phyloP scores from a whole-genome alignment of 495 filamentous ascomycete genomes.

The Aspergillus avenaceus region DNA sequence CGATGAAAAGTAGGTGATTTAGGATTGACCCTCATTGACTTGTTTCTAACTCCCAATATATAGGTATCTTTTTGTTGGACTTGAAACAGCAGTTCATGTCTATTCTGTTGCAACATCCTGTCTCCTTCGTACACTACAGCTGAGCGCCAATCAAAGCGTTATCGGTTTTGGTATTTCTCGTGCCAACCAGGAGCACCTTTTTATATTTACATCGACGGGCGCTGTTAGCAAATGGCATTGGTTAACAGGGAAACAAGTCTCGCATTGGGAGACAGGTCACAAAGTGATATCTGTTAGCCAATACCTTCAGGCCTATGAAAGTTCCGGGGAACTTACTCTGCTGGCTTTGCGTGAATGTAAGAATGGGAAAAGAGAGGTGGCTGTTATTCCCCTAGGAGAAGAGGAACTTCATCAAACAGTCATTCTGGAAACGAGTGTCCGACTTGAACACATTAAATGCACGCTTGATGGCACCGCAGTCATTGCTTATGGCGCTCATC shows the following conservation, averaged over 20 bases:
- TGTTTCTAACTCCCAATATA: conserved; percentile 20
- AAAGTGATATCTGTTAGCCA: conserved; percentile 21
- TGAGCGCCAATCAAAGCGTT: conserved; percentile 32
- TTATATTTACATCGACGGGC: conserved; percentile 65
- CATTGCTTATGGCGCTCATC: conserved; percentile 31
- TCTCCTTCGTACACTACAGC: conserved; percentile 57
- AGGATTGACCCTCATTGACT: neutral
- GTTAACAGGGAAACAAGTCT: conserved; percentile 52
- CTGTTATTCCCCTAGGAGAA: conserved; percentile 16
- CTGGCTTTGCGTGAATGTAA: conserved; percentile 22
- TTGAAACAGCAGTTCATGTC: conserved; percentile 63
- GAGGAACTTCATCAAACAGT: conserved; percentile 20
- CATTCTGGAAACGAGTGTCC: conserved; percentile 26
- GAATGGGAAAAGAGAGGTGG: conserved; percentile 30
- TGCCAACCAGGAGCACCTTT: conserved; percentile 53
- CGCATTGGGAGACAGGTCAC: conserved; percentile 39
- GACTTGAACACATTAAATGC: conserved; percentile 30
- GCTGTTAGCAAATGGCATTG: conserved; percentile 72
- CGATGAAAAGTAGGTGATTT: conserved; percentile 69
- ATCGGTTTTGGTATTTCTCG: conserved; percentile 58
- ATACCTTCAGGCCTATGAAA: conserved; percentile 9
- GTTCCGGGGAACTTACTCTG: conserved; percentile 6
- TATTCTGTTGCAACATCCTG: conserved; percentile 79
- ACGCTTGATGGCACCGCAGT: conserved; percentile 28
- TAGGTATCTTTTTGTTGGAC: conserved; percentile 68